These are phyloP conservation scores for Chrysosporium keratinophilum DNA, from an alignment of 2,329 filamentous ascomycete species.

Conservation along the genomic window DNA sequence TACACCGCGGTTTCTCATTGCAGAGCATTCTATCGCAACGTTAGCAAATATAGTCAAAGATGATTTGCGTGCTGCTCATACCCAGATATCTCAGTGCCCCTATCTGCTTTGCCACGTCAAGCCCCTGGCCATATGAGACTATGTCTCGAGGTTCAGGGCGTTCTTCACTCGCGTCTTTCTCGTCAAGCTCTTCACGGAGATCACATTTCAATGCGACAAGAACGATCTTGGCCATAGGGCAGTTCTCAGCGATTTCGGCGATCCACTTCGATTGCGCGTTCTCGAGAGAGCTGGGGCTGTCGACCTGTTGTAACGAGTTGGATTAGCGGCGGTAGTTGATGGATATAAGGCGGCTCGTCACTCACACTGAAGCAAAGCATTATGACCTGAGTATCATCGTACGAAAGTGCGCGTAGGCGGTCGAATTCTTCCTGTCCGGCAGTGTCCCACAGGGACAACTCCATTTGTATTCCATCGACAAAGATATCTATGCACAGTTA, in stretches of 20 bases:
- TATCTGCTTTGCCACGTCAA: slow-evolving; percentile 84
- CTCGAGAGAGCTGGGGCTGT: slow-evolving; percentile 90
- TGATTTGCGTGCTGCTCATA: slow-evolving; percentile 28
- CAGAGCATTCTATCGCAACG: slow-evolving; percentile 74
- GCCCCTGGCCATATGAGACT: slow-evolving; percentile 82
- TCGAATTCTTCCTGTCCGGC: slow-evolving; percentile 99
- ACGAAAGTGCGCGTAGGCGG: slow-evolving; percentile 84
- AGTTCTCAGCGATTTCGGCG: slow-evolving; percentile 95
- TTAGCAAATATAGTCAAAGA: neutral
- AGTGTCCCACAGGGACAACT: slow-evolving; percentile 95
- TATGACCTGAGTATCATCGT: slow-evolving; percentile 95
- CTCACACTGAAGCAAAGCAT: slow-evolving; percentile 91
- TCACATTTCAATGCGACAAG: slow-evolving; percentile 96
- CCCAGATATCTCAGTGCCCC: slow-evolving; percentile 83
- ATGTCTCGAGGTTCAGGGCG: slow-evolving; percentile 28
- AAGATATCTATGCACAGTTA: slow-evolving; percentile 63
- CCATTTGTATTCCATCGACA: slow-evolving; percentile 93
- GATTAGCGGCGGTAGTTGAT: neutral
- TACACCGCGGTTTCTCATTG: slow-evolving; percentile 94
- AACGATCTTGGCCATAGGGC: slow-evolving; percentile 86
- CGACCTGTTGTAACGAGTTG: slow-evolving; percentile 47
- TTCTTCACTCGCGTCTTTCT: slow-evolving; percentile 54
- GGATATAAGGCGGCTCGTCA: neutral
- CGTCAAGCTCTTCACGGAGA: slow-evolving; percentile 65
- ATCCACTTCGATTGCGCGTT: slow-evolving; percentile 99